Evolutionary conservation across 2,329 filamentous ascomycete genomes (phyloP), one percentile per base, ranked within the genome.

Genomic region (Zasmidium cellare): DNA sequence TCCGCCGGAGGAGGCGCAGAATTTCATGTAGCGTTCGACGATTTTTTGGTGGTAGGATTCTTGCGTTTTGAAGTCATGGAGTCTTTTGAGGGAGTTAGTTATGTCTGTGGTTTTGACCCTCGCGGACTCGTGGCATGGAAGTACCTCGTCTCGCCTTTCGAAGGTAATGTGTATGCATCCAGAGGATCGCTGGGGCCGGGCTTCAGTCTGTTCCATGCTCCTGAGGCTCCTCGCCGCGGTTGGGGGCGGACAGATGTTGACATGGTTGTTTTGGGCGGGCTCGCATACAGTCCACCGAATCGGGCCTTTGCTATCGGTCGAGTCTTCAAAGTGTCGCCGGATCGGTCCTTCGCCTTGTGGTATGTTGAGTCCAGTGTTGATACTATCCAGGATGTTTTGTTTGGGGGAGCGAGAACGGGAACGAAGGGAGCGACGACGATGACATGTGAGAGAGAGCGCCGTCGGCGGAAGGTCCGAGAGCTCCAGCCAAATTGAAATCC

Each of bases 71-170:
- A 83, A 79, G 67, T 93, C 86, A 57, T 77, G 76, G 20, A 79
- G 70, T 59, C 78, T 81, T 59, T 23, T 24, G 46, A 38, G 23
- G 20, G 20, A 50, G 52, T 63, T 50, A 65, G 61, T n/a, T n/a
- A n/a, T n/a, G n/a, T n/a, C n/a, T n/a, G n/a, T n/a, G n/a, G n/a
- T n/a, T 54, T 58, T 35, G 38, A 49, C 46, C 22, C 14, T 31
- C 14, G 28, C 28, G 7, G 14, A 18, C 14, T 51, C 46, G 31
- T 25, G 25, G 20, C 14, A 47, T 3, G 41, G 19, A 51, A 24
- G 46, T 79, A 93, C 92, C 89, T 88, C 49, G 82, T 89, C 74
- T 97, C 93, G 53, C 93, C 93, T 71, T 96, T 97, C 1, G 92
- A 96, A 3, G 91, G 91, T 64, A 96, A 82, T 1, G 93, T 92